phyloP scores from a whole-genome alignment of 2,329 filamentous ascomycete genomes.

The Gnomoniopsis smithogilvyi region DNA sequence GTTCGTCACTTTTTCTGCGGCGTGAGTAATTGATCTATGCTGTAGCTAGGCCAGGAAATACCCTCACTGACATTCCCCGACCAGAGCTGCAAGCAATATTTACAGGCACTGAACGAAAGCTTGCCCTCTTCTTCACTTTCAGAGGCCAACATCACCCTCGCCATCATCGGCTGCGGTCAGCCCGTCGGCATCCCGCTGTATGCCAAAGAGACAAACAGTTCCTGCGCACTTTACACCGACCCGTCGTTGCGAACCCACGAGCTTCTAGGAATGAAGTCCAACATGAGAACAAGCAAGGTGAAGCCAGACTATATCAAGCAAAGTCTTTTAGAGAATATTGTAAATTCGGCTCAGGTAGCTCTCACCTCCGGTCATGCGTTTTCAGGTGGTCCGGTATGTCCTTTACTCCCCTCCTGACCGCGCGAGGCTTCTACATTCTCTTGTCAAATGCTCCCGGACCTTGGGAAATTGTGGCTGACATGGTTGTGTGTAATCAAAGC shows the following conservation, averaged over 20 bases:
- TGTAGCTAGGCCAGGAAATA: no score
- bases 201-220: background rate
- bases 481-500: no score
- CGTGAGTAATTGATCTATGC: no score
- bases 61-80: background rate
- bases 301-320: background rate
- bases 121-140: slow-evolving; percentile 1
- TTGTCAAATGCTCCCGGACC: no score
- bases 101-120: background rate
- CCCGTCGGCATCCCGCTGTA: background rate
- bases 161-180: slow-evolving; percentile 4
- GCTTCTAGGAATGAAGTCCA: slow-evolving; percentile 1
- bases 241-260: background rate
- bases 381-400: background rate
- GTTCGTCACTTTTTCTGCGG: slow-evolving; percentile 11
- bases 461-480: no score
- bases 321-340: background rate
- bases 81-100: slow-evolving; percentile 7
- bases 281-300: background rate
- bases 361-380: background rate
- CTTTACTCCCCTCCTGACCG: no score
- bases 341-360: background rate
- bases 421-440: no score
- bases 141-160: background rate
- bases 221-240: slow-evolving; percentile 6